Evolutionary conservation across 768 basidiomycete genomes (phyloP).

Genomic region (Amyloporia xantha): DNA sequence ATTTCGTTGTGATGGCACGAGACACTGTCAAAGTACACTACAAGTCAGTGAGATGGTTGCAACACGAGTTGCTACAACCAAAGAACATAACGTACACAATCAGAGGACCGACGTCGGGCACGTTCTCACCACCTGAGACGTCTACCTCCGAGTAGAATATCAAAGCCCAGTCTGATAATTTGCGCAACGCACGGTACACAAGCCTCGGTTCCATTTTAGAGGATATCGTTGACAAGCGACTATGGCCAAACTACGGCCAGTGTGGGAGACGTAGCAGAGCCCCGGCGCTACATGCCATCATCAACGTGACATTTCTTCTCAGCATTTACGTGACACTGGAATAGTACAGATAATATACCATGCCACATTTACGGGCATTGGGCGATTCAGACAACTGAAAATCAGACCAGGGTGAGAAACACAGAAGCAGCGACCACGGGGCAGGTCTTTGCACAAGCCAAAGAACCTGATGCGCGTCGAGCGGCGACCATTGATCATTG

Average conservation of each 20-base stretch:
- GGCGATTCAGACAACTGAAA: not conserved
- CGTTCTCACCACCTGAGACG: slow-evolving; percentile 80
- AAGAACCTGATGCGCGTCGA: slow-evolving; percentile 77
- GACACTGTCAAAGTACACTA: slow-evolving; percentile 8
- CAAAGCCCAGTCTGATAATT: slow-evolving; percentile 57
- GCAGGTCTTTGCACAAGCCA: slow-evolving; percentile 42
- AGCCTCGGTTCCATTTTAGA: slow-evolving; percentile 41
- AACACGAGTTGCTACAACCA: too few relatives aligned
- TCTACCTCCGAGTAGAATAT: slow-evolving; percentile 86
- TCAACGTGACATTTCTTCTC: not conserved
- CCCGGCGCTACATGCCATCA: not conserved
- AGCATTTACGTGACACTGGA: too few relatives aligned
- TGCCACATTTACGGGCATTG: too few relatives aligned
- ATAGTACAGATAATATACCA: too few relatives aligned
- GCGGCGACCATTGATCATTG: slow-evolving; percentile 66
- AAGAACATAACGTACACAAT: slow-evolving; percentile 73
- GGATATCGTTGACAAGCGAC: not conserved
- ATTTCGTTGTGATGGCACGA: slow-evolving; percentile 84
- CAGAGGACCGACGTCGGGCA: slow-evolving; percentile 82
- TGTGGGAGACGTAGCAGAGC: not conserved
- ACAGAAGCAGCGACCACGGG: slow-evolving; percentile 59
- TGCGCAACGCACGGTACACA: slow-evolving; percentile 52
- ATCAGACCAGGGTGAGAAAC: slow-evolving; percentile 3
- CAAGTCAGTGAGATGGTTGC: too few relatives aligned
- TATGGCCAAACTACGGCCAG: not conserved